A percentile compares a stretch with the other conserved stretches of the same genome.
phyloP scores from a whole-genome alignment of 2,329 filamentous ascomycete genomes.

The Talaromyces sp. region DNA sequence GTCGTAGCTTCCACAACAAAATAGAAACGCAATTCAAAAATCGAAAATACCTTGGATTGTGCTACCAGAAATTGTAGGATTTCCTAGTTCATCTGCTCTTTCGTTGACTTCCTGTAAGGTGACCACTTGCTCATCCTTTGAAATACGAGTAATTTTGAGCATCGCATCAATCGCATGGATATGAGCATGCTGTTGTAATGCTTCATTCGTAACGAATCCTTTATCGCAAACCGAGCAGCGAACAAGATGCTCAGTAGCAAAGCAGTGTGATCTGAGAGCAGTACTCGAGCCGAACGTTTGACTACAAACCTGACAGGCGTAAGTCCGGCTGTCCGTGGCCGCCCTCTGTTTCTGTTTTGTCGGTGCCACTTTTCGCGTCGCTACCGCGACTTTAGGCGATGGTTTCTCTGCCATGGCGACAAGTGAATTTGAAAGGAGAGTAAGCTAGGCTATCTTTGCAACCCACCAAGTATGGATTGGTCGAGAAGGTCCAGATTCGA shows the following conservation, averaged over 20 bases:
- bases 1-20: not conserved
- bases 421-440: not conserved
- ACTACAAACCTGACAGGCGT: not conserved
- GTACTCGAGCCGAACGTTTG: not conserved
- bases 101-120: not conserved
- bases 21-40: not conserved
- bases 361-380: not conserved
- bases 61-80: not conserved
- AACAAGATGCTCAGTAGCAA: not conserved
- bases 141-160: not conserved
- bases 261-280: not conserved
- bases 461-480: not conserved
- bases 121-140: not conserved
- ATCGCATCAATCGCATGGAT: not conserved
- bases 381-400: not conserved
- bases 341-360: not conserved
- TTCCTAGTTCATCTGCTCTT: not conserved
- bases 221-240: slow-evolving; percentile 3
- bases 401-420: not conserved
- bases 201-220: slow-evolving; percentile 1
- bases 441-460: not conserved
- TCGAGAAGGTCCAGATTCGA: not conserved
- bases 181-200: not conserved
- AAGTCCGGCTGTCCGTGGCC: not conserved
- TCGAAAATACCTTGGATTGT: not conserved